Base-by-base conservation (phyloP, 768 basidiomycete genomes). In the Leccinellum luteum region DNA sequence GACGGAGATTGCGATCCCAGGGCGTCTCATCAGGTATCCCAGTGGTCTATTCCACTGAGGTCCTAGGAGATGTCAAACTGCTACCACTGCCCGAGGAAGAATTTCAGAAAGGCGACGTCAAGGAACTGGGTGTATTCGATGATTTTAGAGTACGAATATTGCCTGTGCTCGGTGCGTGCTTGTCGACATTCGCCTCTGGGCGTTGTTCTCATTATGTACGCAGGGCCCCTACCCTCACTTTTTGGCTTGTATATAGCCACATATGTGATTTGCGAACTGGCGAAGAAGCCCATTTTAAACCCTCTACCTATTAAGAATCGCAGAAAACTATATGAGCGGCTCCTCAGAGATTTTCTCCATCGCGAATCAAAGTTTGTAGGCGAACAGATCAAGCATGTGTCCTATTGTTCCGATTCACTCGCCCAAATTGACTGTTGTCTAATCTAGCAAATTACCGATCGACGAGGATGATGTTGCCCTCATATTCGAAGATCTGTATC, bases 31-130 rank as follows among this genome's bases (percentile, higher is more conserved):
- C 80, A 27, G 85, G 87, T 10, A 89, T 90, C 54, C 89, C 92
- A 6, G 94, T 95, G 12, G 93, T 98, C 12, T 98, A 96, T 74
- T 96, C 94, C 4, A 97, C 95, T 12, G 97, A 98, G 71, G 89
- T 92, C 8, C 94, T 94, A 0, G 81, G 89, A 3, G 88, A 94
- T 58, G 85, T 98, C 54, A 90, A 89, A 64, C 78, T 98, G 3
- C 82, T 98, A 12, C 97, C 96, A 3, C 78, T 98, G 0, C 84
- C 92, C 0, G 93, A 97, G 56, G 91, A 94, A 62, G 94, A 98
- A 72, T 95, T 94, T 70, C 76, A 87, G 64, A 93, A 90, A 69
- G 97, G 96, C 3, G 75, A 85, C 14, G 89, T 98, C 12, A 87
- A 90, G 64, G 94, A 98, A 73, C 80, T 98, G 7, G 85, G 89